Percentiles rank a stretch among this genome's conserved stretches.
These are phyloP conservation scores for Mallotus japonicus DNA, from an alignment of 441 rosid species.

Conservation along the genomic window DNA sequence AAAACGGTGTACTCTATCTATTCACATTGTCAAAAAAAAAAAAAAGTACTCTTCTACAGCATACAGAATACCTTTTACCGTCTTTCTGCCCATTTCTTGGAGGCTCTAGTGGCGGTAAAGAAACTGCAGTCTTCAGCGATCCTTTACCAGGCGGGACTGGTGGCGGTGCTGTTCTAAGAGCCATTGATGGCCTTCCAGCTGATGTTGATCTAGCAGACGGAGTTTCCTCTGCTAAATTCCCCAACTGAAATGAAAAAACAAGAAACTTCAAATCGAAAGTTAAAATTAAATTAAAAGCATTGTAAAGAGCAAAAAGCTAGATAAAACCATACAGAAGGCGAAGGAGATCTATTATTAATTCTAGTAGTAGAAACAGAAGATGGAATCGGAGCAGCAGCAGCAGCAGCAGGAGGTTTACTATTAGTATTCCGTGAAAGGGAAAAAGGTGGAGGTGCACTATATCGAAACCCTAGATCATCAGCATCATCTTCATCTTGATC, in stretches of 20 bases:
- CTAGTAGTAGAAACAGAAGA: background rate
- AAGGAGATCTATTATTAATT: constrained; percentile 55
- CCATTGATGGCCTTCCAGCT: constrained; percentile 46
- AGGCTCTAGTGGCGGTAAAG: constrained; percentile 62
- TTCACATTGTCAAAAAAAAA: too few species aligned
- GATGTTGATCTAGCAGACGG: constrained; percentile 57
- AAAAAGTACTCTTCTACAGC: too few species aligned
- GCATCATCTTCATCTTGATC: constrained; percentile 37
- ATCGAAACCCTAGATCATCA: constrained; percentile 61
- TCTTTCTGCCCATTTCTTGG: constrained; percentile 38
- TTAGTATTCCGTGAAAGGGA: constrained; percentile 42
- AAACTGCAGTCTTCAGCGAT: constrained; percentile 48
- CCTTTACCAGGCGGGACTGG: constrained; percentile 43
- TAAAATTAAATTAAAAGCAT: background rate
- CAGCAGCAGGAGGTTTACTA: constrained; percentile 11
- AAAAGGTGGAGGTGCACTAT: constrained; percentile 84
- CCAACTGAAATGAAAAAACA: constrained; percentile 51
- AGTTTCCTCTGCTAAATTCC: constrained; percentile 50
- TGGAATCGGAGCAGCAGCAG: constrained; percentile 40
- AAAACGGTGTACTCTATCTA: too few species aligned
- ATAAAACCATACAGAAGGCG: constrained; percentile 63
- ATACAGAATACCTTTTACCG: constrained; percentile 26
- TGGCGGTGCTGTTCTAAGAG: constrained; percentile 22
- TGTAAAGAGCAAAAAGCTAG: background rate
- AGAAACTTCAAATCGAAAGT: constrained; percentile 9